Conservation (phyloP, 2,329 filamentous ascomycete species). For the Paecilomyces fulvus region DNA sequence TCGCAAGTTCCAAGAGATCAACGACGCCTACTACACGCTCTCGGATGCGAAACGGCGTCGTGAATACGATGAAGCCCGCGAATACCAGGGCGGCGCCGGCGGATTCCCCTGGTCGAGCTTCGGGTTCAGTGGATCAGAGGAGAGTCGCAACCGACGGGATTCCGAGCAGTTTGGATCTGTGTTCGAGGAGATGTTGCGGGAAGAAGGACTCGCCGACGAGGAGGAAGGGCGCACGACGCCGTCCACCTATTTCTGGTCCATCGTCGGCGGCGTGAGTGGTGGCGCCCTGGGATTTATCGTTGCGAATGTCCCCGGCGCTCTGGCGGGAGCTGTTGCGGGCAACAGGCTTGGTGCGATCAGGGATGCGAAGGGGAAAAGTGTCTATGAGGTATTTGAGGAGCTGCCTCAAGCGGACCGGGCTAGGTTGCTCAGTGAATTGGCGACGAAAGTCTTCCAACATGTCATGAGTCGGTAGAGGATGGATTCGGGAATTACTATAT, state of each 20-base stretch:
- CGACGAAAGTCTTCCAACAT: slow-evolving; percentile 65
- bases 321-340: slow-evolving; percentile 86
- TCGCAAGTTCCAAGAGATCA: slow-evolving; percentile 81
- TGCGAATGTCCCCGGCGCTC: slow-evolving; percentile 77
- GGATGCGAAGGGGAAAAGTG: slow-evolving; percentile 88
- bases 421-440: slow-evolving; percentile 72
- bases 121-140: slow-evolving; percentile 44
- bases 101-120: slow-evolving; percentile 73
- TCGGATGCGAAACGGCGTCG: slow-evolving; percentile 67
- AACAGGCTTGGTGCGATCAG: slow-evolving; percentile 84
- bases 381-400: slow-evolving; percentile 83
- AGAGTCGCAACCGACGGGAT: slow-evolving; percentile 28
- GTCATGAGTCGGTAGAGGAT: slow-evolving; percentile 20
- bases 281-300: slow-evolving; percentile 91
- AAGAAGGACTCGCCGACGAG: slow-evolving; percentile 70
- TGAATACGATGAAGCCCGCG: slow-evolving; percentile 73
- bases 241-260: slow-evolving; percentile 73
- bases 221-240: slow-evolving; percentile 41
- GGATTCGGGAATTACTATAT: background rate
- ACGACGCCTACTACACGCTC: slow-evolving; percentile 87
- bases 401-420: slow-evolving; percentile 76
- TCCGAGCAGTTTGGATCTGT: slow-evolving; percentile 79
- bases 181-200: slow-evolving; percentile 83
- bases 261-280: slow-evolving; percentile 78
- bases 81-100: slow-evolving; percentile 30